Percentiles rank a stretch among this genome's conserved stretches.
Evolutionary conservation across 2,329 filamentous ascomycete species (phyloP).

Genomic region (Colletotrichum euphorbiae): DNA sequence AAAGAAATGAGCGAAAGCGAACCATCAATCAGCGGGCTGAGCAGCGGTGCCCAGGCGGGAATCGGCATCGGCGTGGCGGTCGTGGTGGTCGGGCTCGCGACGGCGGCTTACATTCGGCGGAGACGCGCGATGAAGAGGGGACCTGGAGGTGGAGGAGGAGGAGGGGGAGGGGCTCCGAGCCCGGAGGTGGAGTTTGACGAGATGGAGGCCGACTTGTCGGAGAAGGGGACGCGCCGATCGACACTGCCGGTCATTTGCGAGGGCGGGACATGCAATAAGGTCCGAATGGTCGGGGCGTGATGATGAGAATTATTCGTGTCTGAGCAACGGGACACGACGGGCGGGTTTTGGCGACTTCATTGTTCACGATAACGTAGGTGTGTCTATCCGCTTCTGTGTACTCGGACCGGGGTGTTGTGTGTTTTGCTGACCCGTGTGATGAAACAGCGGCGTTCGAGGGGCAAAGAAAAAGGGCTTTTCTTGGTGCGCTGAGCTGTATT

Average conservation of each 20-base stretch:
- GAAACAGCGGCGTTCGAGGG: no score
- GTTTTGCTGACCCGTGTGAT: not conserved
- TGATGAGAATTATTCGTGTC: not conserved
- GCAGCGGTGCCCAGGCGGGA: constrained; percentile 28
- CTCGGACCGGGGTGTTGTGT: not conserved
- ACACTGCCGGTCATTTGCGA: constrained; percentile 12
- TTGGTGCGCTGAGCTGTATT: no score
- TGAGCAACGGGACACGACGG: not conserved
- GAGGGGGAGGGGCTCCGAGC: not conserved
- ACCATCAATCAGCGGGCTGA: constrained; percentile 8
- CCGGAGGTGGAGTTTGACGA: not conserved
- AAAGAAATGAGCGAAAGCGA: not conserved
- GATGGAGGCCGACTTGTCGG: not conserved
- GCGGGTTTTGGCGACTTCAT: no score
- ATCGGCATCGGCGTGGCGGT: constrained; percentile 28
- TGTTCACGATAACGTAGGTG: not conserved
- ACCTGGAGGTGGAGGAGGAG: not conserved
- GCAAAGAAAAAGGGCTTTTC: no score
- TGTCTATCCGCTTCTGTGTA: no score
- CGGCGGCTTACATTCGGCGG: constrained; percentile 18
- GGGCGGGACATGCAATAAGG: constrained; percentile 22
- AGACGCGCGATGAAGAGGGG: not conserved
- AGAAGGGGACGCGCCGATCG: not conserved
- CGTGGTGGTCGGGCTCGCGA: constrained; percentile 13
- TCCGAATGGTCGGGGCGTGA: constrained; percentile 20